Evolutionary conservation across 495 filamentous ascomycete genomes (phyloP), one percentile per base, ranked within the genome.

Genomic region (Neurospora sublineolata): DNA sequence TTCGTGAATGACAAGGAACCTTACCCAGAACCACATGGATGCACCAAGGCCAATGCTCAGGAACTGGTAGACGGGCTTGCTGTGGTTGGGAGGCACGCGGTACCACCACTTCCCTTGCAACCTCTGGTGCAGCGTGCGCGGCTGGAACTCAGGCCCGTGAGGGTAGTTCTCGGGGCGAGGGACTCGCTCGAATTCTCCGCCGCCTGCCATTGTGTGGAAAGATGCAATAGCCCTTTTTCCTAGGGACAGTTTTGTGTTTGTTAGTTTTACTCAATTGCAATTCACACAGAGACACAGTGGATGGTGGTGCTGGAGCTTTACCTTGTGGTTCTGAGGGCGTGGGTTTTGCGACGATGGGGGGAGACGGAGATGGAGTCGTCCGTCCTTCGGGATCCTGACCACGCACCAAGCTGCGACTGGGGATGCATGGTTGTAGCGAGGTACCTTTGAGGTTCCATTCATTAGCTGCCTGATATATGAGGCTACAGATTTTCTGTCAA

Each of bases 21-120:
- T 77, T 87, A 99, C 95, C 82, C 94, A 98, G 84, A 98, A 98
- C 95, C 95, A 99, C 96, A 98, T 99, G 84, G 90, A 91, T 27
- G 95, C 95, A 73, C 93, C 93, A 68, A 99, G 83, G 69, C 89
- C 91, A 37, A 93, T 97, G 58, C 92, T 95, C 52, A 89, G 85
- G 79, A 92, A 91, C 77, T 93, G 87, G 83, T 98, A 96, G 77
- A 97, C 77, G 69, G 88, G 89, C 70, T 92, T 89, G 42, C 84
- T 85, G 71, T 90, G 90, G 79, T 70, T 64, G 52, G 52, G 52
- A 18, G 52, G 52, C 27, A 64, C 52, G 52, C 52, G 52, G 6
- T 36, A 64, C 27, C 27, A 64, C 52, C 52, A 64, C 30, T 64
- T 64, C 23, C 52, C 52, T 18, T 64, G 52, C 27, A 64, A 30